Percentiles rank a stretch among this genome's conserved stretches.
Conservation (phyloP, 331 rosid species). For the Phaseolus coccineus region DNA sequence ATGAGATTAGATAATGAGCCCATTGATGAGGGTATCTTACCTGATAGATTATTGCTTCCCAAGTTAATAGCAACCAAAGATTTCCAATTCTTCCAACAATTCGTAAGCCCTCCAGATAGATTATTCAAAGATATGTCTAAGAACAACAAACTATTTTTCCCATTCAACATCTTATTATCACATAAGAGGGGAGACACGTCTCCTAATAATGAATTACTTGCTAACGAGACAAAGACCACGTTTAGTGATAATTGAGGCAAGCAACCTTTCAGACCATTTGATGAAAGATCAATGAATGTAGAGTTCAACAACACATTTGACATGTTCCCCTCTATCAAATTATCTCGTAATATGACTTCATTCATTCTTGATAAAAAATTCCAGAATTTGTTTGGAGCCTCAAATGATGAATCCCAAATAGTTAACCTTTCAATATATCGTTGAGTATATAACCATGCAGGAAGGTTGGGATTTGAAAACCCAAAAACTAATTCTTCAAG, state of each 20-base stretch:
- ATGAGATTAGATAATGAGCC: neutral
- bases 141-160: neutral
- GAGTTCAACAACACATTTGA: neutral
- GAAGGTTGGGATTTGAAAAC: neutral
- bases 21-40: neutral
- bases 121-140: neutral
- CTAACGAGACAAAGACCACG: fast-evolving
- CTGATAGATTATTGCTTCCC: neutral
- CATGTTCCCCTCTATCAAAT: neutral
- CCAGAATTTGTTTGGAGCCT: neutral
- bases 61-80: neutral
- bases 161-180: neutral
- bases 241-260: neutral
- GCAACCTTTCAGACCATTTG: neutral
- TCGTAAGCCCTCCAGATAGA: neutral
- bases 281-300: neutral
- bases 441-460: neutral
- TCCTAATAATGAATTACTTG: neutral
- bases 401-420: neutral
- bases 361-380: neutral
- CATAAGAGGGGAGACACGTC: neutral
- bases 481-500: neutral
- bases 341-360: neutral
- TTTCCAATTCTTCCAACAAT: neutral
- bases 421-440: neutral